Conservation (phyloP, 139 green algal genomes). For the Coccomyxa sp. region DNA sequence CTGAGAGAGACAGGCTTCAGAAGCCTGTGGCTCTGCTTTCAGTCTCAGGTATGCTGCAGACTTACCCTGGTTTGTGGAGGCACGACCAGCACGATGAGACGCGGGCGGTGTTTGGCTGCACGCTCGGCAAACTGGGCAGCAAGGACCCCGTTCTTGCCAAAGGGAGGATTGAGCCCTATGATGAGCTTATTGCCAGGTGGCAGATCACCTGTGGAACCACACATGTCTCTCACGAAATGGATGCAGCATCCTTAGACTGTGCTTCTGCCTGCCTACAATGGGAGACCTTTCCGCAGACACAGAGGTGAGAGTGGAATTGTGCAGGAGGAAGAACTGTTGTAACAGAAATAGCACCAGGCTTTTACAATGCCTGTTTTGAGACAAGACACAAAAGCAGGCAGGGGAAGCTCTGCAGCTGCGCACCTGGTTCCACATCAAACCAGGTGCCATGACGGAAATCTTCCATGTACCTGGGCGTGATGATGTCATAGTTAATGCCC, state of each 20-base stretch:
- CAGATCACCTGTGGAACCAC: background rate
- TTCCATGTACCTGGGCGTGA: constrained; percentile 35
- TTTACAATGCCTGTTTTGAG: background rate
- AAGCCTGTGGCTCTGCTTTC: too few relatives aligned
- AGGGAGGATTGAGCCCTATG: constrained; percentile 57
- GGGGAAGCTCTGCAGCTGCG: background rate
- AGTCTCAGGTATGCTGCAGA: too few relatives aligned
- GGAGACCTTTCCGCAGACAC: too few relatives aligned
- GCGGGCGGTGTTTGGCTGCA: constrained; percentile 22
- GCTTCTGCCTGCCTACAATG: background rate
- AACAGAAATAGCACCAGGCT: too few relatives aligned
- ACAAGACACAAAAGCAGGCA: background rate
- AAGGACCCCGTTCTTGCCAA: constrained; percentile 29
- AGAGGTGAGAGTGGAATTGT: too few relatives aligned
- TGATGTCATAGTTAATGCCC: constrained; percentile 55
- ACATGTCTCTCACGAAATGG: background rate
- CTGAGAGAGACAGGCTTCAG: background rate
- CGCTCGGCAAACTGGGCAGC: constrained; percentile 30
- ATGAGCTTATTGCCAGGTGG: constrained; percentile 7
- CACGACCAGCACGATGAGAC: constrained; percentile 50
- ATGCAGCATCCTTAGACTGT: background rate
- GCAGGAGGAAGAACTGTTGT: too few relatives aligned
- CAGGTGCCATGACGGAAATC: constrained; percentile 40
- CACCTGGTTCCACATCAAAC: constrained; percentile 27
- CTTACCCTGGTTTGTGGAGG: constrained; percentile 15